A percentile compares a stretch with the other conserved stretches of the same genome.
Conservation (phyloP, 2,329 filamentous ascomycete genomes). For the Xylariaceae sp. region DNA sequence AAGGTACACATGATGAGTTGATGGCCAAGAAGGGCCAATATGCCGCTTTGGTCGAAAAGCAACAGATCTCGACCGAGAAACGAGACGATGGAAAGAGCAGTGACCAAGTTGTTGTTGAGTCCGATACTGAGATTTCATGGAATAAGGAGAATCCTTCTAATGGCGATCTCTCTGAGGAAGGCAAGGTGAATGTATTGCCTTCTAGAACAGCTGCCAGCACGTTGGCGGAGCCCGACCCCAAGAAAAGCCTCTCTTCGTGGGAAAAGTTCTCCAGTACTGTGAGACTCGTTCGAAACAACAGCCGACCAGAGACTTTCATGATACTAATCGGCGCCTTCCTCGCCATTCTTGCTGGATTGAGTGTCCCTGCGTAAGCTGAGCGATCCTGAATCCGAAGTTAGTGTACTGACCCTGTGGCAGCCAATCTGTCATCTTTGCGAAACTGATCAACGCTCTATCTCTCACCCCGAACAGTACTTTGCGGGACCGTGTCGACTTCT, state of each 20-base stretch:
- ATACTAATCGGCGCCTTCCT: neutral
- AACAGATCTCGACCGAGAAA: constrained; percentile 36
- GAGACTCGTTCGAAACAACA: constrained; percentile 1
- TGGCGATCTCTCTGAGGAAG: too few relatives aligned
- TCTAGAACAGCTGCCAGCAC: too few relatives aligned
- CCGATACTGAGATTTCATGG: too few relatives aligned
- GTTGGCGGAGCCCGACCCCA: too few relatives aligned
- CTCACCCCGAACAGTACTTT: neutral
- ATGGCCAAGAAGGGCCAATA: constrained; percentile 53
- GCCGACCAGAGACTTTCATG: neutral
- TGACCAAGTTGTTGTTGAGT: too few relatives aligned
- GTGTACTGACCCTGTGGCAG: neutral
- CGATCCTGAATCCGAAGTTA: neutral
- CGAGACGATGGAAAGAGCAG: too few relatives aligned
- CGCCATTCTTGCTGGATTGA: constrained; percentile 1
- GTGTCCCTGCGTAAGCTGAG: neutral
- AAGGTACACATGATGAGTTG: constrained; percentile 18
- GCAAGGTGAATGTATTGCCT: neutral
- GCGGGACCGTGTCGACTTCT: neutral
- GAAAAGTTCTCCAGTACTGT: neutral
- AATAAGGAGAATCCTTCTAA: too few relatives aligned
- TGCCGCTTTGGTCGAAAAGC: constrained; percentile 57
- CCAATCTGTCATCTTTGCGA: neutral
- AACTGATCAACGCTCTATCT: constrained; percentile 1
- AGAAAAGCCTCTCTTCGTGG: too few relatives aligned